Evolutionary conservation across 306 rosid genomes (phyloP).

Genomic region (Dryas octopetala): DNA sequence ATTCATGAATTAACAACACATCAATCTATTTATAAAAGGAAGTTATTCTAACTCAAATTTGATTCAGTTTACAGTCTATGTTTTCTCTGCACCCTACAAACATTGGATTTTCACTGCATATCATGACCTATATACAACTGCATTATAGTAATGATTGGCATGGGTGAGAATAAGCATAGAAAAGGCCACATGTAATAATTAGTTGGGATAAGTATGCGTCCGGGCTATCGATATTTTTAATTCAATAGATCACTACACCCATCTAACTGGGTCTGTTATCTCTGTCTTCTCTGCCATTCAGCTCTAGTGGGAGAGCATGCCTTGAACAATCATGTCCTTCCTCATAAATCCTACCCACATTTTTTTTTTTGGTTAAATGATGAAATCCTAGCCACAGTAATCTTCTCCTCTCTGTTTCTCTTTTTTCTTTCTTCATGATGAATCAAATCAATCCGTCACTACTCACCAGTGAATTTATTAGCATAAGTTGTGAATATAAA

Average conservation of each 20-base stretch:
- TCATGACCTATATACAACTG: neutral
- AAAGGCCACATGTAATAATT: neutral
- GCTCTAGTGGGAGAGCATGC: neutral
- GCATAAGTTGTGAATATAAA: neutral
- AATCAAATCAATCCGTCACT: neutral
- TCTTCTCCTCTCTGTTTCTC: neutral
- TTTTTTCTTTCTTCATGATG: neutral
- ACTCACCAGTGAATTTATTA: neutral
- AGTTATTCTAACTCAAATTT: conserved; percentile 2
- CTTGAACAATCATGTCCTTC: neutral
- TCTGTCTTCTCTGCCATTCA: neutral
- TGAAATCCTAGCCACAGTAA: neutral
- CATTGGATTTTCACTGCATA: neutral
- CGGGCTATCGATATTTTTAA: neutral
- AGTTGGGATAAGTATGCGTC: neutral
- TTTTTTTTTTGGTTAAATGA: neutral
- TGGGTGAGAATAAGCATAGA: neutral
- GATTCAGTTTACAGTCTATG: neutral
- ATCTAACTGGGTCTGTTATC: neutral
- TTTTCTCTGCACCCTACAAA: neutral
- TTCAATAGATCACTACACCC: neutral
- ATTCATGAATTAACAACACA: neutral
- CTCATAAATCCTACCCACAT: neutral
- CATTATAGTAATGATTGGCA: neutral
- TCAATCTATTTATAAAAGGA: neutral